Conservation (phyloP, 2,329 filamentous ascomycete genomes). For the Cladosporium sp. region DNA sequence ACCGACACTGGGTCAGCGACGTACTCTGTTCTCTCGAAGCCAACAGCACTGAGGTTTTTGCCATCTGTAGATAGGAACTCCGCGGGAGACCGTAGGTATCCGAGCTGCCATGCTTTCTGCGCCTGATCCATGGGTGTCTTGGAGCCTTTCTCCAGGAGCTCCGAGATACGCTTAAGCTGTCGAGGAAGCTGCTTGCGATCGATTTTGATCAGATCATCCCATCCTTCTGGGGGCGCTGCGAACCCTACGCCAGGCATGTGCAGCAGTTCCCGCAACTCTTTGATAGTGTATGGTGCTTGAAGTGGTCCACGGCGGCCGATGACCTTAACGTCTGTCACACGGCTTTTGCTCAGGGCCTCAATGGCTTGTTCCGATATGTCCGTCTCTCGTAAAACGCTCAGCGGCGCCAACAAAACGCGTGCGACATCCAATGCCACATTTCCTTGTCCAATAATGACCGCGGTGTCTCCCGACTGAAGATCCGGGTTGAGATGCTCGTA, state of each 20-base stretch:
- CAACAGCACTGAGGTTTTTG: conserved; percentile 56
- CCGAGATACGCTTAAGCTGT: conserved; percentile 69
- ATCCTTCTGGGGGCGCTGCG: conserved; percentile 44
- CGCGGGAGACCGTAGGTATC: conserved; percentile 76
- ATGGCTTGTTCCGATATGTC: conserved; percentile 87
- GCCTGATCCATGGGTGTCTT: conserved; percentile 44
- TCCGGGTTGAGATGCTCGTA: conserved; percentile 68
- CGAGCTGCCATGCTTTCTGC: conserved; percentile 72
- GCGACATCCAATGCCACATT: conserved; percentile 96
- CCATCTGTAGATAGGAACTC: conserved; percentile 55
- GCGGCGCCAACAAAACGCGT: conserved; percentile 72
- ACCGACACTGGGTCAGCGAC: conserved; percentile 12
- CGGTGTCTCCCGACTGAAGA: conserved; percentile 70
- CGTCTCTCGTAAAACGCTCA: conserved; percentile 69
- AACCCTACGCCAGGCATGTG: conserved; percentile 69
- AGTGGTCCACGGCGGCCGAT: conserved; percentile 78
- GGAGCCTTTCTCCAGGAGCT: conserved; percentile 75
- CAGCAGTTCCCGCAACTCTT: conserved; percentile 85
- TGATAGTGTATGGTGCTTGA: conserved; percentile 92
- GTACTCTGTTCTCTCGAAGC: conserved; percentile 55
- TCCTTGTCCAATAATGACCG: conserved; percentile 85
- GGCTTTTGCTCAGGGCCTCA: conserved; percentile 65
- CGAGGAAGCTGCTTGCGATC: conserved; percentile 66
- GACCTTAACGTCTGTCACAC: conserved; percentile 74
- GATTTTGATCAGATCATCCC: conserved; percentile 39